These are phyloP conservation scores for Candida sp. DNA, from an alignment of 1,139 yeast genomes.

Conservation along the genomic window DNA sequence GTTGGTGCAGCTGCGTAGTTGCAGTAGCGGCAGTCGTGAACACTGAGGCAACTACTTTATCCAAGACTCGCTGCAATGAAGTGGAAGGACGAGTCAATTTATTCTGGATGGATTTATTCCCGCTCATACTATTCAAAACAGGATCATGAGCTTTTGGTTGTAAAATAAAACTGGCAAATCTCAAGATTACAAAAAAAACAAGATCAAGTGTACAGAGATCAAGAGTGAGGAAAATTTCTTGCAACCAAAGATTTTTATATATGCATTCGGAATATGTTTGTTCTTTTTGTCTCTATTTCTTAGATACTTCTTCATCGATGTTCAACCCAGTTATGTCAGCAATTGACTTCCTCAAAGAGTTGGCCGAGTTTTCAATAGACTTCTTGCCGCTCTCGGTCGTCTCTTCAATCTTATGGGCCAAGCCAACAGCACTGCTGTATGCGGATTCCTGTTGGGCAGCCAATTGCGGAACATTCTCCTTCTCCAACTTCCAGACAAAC, in stretches of 20 bases:
- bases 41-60: slow-evolving; percentile 27
- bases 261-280: background rate
- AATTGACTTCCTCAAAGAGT: slow-evolving; percentile 48
- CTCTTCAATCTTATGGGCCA: slow-evolving; percentile 46
- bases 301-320: slow-evolving; percentile 64
- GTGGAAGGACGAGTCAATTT: slow-evolving; percentile 30
- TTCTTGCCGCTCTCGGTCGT: slow-evolving; percentile 41
- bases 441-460: slow-evolving; percentile 67
- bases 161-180: background rate
- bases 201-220: background rate
- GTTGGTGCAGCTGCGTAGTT: slow-evolving; percentile 9
- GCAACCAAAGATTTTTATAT: background rate
- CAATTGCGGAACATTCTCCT: slow-evolving; percentile 63
- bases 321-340: slow-evolving; percentile 72
- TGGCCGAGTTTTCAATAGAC: slow-evolving; percentile 43
- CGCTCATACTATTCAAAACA: background rate
- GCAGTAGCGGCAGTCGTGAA: slow-evolving; percentile 12
- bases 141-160: background rate
- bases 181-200: slow-evolving; percentile 1
- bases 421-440: slow-evolving; percentile 47
- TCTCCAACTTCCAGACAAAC: slow-evolving; percentile 71
- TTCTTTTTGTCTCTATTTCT: slow-evolving; percentile 25
- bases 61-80: slow-evolving; percentile 32
- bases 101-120: slow-evolving; percentile 2
- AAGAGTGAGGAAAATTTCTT: background rate